Percentiles rank a stretch among this genome's conserved stretches.
Conservation (phyloP, 305 asterid species). For the Fraxinus xanthoxyloides region DNA sequence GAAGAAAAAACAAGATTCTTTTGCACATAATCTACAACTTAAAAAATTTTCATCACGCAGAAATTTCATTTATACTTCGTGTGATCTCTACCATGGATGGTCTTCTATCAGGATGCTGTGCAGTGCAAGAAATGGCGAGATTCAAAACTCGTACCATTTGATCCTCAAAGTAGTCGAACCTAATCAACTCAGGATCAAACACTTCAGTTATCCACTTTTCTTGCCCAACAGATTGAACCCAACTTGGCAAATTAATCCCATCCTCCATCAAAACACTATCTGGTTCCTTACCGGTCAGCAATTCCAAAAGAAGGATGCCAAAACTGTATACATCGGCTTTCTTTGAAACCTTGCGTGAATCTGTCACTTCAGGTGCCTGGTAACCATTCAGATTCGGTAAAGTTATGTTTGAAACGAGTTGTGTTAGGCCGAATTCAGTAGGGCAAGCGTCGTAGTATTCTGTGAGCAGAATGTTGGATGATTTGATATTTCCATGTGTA, state of each 20-base stretch:
- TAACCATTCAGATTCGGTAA: constrained; percentile 33
- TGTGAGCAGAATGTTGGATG: constrained; percentile 56
- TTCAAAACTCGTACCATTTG: constrained; percentile 42
- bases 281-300: constrained; percentile 45
- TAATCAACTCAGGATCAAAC: constrained; percentile 41
- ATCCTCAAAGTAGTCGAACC: constrained; percentile 27
- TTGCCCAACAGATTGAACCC: constrained; percentile 43
- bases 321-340: constrained; percentile 59
- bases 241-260: constrained; percentile 42
- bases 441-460: constrained; percentile 33
- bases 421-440: constrained; percentile 46
- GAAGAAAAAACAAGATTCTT: not conserved
- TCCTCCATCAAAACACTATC: constrained; percentile 29
- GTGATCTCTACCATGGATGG: constrained; percentile 43
- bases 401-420: constrained; percentile 33
- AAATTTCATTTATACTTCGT: constrained; percentile 29
- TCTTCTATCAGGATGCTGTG: constrained; percentile 33
- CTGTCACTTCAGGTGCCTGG: constrained; percentile 52
- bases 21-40: not conserved
- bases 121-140: constrained; percentile 53
- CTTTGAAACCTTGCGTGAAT: constrained; percentile 35
- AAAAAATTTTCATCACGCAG: not conserved
- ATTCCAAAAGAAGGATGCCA: constrained; percentile 52
- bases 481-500: constrained; percentile 62
- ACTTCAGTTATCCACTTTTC: constrained; percentile 37